A percentile compares a stretch with the other conserved stretches of the same genome.
phyloP scores from a whole-genome alignment of 805 yeast genomes.

The Suhomyces xylopsoci region DNA sequence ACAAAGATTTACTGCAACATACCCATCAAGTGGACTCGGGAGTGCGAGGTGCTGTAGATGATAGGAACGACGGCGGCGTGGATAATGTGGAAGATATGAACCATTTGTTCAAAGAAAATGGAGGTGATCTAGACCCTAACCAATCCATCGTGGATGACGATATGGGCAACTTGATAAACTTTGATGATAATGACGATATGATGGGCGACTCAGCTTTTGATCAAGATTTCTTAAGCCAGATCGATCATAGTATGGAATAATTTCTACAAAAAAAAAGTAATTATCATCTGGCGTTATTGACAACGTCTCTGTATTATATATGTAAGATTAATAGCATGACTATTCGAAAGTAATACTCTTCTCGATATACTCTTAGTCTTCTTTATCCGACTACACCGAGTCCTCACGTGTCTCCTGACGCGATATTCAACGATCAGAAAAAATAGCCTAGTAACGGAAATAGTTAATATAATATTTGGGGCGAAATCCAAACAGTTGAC shows the following conservation, averaged over 20 bases:
- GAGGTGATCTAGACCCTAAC: conserved; percentile 9
- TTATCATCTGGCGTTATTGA: neutral
- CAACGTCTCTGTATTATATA: neutral
- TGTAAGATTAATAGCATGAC: neutral
- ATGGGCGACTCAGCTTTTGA: conserved; percentile 28
- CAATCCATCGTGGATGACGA: conserved; percentile 22
- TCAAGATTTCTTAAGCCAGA: conserved; percentile 28
- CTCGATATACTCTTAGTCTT: neutral
- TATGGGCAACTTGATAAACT: conserved; percentile 34
- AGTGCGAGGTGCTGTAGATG: neutral
- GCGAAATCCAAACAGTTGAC: neutral
- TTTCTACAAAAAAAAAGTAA: neutral
- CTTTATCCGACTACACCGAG: neutral
- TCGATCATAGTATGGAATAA: conserved; percentile 6
- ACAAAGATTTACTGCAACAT: neutral
- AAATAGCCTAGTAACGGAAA: neutral
- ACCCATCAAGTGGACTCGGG: neutral
- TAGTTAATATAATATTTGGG: neutral
- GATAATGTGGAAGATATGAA: conserved; percentile 15
- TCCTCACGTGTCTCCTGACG: neutral
- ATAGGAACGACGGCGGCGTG: neutral
- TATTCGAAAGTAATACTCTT: neutral
- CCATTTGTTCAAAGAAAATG: conserved; percentile 16
- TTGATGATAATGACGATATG: conserved; percentile 29
- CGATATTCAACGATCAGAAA: neutral